phyloP scores from a whole-genome alignment of 306 rosid species.

The Astragalus membranaceus region DNA sequence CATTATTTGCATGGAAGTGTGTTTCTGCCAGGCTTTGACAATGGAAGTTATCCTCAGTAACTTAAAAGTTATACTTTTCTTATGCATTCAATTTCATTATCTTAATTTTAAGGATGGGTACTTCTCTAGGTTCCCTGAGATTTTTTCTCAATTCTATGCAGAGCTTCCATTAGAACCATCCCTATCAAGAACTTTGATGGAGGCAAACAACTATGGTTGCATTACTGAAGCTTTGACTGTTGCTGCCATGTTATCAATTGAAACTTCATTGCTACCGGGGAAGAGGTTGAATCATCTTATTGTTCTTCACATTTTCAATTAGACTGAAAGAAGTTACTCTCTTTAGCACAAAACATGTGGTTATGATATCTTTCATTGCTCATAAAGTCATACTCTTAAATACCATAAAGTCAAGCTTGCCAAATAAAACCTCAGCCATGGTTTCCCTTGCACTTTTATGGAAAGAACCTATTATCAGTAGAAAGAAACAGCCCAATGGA shows the following conservation, averaged over 20 bases:
- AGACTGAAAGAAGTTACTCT: not conserved
- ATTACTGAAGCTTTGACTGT: constrained; percentile 86
- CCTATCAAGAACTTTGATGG: constrained; percentile 85
- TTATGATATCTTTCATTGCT: not conserved
- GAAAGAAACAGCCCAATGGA: not conserved
- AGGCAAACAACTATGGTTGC: constrained; percentile 79
- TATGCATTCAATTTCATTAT: not conserved
- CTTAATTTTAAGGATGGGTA: not conserved
- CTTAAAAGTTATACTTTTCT: constrained; percentile 1
- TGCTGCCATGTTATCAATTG: constrained; percentile 89
- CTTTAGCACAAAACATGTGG: not conserved
- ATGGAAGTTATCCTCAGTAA: not conserved
- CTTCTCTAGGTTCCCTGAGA: constrained; percentile 15
- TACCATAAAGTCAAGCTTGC: constrained; percentile 3
- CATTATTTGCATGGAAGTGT: not conserved
- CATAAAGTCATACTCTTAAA: not conserved
- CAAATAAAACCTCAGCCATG: constrained; percentile 7
- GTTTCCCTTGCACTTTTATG: not conserved
- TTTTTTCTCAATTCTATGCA: constrained; percentile 31
- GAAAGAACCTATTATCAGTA: not conserved
- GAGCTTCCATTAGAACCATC: constrained; percentile 98
- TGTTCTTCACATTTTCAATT: not conserved
- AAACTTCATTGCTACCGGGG: constrained; percentile 76
- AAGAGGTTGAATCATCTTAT: constrained; percentile 44
- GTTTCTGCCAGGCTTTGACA: not conserved